A percentile compares a stretch with the other conserved stretches of the same genome.
Conservation (phyloP, 257 asterid genomes). For the Apocynum venetum region DNA sequence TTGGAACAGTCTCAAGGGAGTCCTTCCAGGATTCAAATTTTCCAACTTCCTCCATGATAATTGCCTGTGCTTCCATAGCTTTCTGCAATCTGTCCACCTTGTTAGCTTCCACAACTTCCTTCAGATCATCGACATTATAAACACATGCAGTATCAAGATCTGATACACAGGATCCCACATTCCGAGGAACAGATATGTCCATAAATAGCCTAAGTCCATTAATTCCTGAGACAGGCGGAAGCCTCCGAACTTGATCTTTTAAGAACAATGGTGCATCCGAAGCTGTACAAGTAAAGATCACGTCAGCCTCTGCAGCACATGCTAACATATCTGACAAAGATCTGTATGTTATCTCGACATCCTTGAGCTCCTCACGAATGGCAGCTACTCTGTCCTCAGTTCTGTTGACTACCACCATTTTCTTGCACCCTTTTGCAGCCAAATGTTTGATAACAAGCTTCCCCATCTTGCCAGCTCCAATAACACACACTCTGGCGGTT, state of each 20-base stretch:
- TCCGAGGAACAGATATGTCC: slow-evolving; percentile 88
- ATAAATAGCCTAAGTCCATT: slow-evolving; percentile 60
- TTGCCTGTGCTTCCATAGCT: slow-evolving; percentile 71
- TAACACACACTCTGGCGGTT: slow-evolving; percentile 54
- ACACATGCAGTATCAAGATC: slow-evolving; percentile 51
- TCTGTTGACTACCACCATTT: slow-evolving; percentile 74
- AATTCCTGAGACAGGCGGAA: slow-evolving; percentile 41
- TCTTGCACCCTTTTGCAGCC: slow-evolving; percentile 73
- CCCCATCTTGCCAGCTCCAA: slow-evolving; percentile 99
- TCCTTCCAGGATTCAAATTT: slow-evolving; percentile 82
- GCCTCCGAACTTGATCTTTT: slow-evolving; percentile 57
- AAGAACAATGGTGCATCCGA: slow-evolving; percentile 57
- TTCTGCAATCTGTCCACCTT: slow-evolving; percentile 66
- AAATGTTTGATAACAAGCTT: slow-evolving; percentile 84
- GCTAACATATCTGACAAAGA: slow-evolving; percentile 53
- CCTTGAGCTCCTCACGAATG: slow-evolving; percentile 51
- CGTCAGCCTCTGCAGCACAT: slow-evolving; percentile 76
- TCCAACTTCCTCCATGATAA: slow-evolving; percentile 64
- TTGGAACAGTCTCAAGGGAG: slow-evolving; percentile 83
- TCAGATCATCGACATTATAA: slow-evolving; percentile 83
- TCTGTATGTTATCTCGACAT: slow-evolving; percentile 56
- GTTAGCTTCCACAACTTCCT: slow-evolving; percentile 90
- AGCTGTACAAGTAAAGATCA: slow-evolving; percentile 79
- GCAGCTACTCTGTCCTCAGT: slow-evolving; percentile 69
- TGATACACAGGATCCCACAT: slow-evolving; percentile 65